Conservation (phyloP, 1,284 basidiomycete species). For the Exobasidium cylindrosporum region DNA sequence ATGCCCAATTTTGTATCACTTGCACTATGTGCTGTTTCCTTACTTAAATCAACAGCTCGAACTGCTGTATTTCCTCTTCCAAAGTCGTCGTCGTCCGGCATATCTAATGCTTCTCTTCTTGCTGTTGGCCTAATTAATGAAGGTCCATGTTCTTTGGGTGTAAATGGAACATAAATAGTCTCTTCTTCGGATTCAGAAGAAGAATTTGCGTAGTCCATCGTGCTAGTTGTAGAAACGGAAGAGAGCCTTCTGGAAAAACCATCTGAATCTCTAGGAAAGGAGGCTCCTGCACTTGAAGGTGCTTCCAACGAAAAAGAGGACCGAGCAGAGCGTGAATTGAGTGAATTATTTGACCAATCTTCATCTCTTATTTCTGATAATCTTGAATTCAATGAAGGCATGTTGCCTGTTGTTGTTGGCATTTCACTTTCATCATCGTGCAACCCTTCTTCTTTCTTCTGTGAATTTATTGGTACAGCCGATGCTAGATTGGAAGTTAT, state of each 20-base stretch:
- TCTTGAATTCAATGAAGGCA: background rate
- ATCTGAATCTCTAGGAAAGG: background rate
- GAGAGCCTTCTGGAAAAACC: background rate
- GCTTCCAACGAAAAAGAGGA: background rate
- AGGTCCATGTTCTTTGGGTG: background rate
- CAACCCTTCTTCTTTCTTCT: background rate
- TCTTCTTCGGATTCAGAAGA: slow-evolving; percentile 9
- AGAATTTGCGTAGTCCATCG: background rate
- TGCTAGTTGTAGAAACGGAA: background rate
- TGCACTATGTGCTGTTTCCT: no score
- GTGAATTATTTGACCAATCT: background rate
- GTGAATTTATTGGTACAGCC: no score
- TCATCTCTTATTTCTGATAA: background rate
- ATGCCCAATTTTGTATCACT: background rate
- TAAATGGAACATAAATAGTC: slow-evolving; percentile 8
- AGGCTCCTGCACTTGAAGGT: background rate
- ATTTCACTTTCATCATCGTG: background rate
- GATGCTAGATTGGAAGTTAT: background rate
- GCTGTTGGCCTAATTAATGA: slow-evolving; percentile 6
- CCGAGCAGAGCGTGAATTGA: background rate
- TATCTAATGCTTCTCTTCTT: slow-evolving; percentile 1
- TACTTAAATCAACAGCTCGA: no score
- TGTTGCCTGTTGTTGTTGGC: background rate
- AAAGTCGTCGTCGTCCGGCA: background rate
- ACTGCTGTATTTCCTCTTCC: background rate